Evolutionary conservation across 2,329 filamentous ascomycete genomes (phyloP), one percentile per base, ranked within the genome.

Genomic region (Cercospora sp.): DNA sequence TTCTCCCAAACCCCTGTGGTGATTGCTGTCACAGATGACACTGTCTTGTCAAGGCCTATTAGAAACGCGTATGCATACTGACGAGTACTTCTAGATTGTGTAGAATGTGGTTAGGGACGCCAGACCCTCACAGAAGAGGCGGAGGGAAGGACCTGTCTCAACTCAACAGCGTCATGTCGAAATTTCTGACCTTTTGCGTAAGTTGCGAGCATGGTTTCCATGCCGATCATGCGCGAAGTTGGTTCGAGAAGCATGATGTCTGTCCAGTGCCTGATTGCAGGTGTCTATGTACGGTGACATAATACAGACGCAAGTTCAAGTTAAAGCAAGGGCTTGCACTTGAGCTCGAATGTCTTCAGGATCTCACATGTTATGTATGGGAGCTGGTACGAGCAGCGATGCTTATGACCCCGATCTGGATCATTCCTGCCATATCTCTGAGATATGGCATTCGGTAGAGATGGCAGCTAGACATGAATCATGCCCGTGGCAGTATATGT

Each of bases 131-230:
- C 75, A 59, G 73, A 79, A 61, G 70, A 65, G 72, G 68, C 42
- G 72, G 70, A 66, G 59, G 62, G 73, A 79, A 51, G 79, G 80
- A 72, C 65, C 59, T 64, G 62, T 60, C 71, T 70, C 69, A 72
- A 63, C 60, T 61, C 65, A 63, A 58, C 67, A 85, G 87, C 69
- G 66, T 81, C 6, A 84, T 89, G 81, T 82, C 82, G 16, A 80
- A 84, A 63, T 84, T 88, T 33, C 82, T 88, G 70, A 84, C 85
- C 4, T 88, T 89, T 73, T 90, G 88, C 73, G 85, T 87, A 72
- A 84, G 82, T 68, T 90, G 88, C 75, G 86, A 85, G 71, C 88
- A 90, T 79, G 87, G 87, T 0, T 88, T 86, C 72, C 88, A 90
- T 79, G 87, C 85, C 3, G 81, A 87, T 76, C 88, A 90, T 80